A percentile compares a stretch with the other conserved stretches of the same genome.
These are phyloP conservation scores for Mycotypha africana DNA, from an alignment of 371 early-diverging fungal genomes.

Conservation along the genomic window DNA sequence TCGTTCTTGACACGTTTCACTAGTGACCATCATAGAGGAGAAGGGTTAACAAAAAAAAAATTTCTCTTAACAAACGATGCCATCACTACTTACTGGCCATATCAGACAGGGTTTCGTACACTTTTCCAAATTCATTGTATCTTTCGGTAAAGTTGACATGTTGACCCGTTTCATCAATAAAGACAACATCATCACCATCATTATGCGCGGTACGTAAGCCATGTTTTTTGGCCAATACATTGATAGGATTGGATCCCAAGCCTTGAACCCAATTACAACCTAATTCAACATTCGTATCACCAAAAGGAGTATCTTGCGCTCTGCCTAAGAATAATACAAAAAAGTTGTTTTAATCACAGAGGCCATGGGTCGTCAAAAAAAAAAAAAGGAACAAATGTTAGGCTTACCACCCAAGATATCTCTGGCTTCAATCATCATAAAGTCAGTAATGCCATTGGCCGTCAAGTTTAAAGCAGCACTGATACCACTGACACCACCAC, in stretches of 20 bases:
- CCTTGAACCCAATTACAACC: constrained; percentile 53
- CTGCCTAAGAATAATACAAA: too few relatives aligned
- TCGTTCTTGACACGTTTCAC: constrained; percentile 23
- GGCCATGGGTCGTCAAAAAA: too few relatives aligned
- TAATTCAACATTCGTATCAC: constrained; percentile 27
- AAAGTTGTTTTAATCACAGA: too few relatives aligned
- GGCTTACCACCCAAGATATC: constrained; percentile 31
- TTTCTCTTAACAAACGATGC: neutral
- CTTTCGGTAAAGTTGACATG: constrained; percentile 18
- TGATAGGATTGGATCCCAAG: constrained; percentile 39
- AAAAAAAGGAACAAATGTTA: too few relatives aligned
- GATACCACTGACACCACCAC: constrained; percentile 47
- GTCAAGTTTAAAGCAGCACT: constrained; percentile 39
- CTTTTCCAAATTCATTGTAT: constrained; percentile 16
- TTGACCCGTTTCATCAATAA: constrained; percentile 24
- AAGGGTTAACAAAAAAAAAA: too few relatives aligned
- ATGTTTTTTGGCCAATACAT: constrained; percentile 31
- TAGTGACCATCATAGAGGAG: too few relatives aligned
- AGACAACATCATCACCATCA: constrained; percentile 29
- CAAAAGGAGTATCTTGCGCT: constrained; percentile 36
- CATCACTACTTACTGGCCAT: constrained; percentile 23
- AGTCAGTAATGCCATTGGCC: constrained; percentile 27
- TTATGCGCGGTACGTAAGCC: constrained; percentile 20
- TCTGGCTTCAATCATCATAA: constrained; percentile 42
- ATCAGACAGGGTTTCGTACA: constrained; percentile 19